Evolutionary conservation across 2,329 filamentous ascomycete species (phyloP), one percentile per base, ranked within the genome.

Genomic region (Alternaria rosae): DNA sequence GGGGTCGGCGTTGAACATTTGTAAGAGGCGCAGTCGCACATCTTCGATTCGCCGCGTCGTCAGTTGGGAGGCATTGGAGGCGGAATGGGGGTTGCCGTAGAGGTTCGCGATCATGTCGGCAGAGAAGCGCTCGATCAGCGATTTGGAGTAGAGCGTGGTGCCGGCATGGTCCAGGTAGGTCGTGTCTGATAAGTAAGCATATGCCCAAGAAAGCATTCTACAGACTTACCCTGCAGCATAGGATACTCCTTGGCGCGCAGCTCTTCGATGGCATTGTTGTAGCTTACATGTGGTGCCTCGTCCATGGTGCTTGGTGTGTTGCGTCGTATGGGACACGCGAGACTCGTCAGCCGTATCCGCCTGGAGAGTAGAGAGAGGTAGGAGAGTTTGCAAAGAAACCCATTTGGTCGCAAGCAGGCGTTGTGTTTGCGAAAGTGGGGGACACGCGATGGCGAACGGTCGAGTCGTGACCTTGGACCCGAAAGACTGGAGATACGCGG

Each of bases 121-220:
- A 9, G 92, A 88, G 79, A 97, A 97, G 23, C 82, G 84, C 67
- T 94, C 91, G 78, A 98, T 89, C 23, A 95, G 81, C 28, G 92
- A 93, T 77, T 91, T 94, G 43, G 93, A 84, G 75, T 91, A 92
- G 1, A 91, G 83, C 0, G 94, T 94, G n/a, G 92, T 92, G n/a
- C 93, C 94, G 0, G 93, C 93, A 90, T 98, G 94, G 72, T 98
- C 94, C 59, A 98, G 89, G 78, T 97, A 98, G 48, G 89, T 85
- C 10, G 88, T 88, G 54, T 86, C 92, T 94, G 9, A 26, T 13
- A 21, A 38, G 48, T 70, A 56, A 72, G 57, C 32, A 54, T 32
- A 21, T 15, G 28, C 28, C 17, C 12, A 12, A 2, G 12, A 54
- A 8, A 10, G 10, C 5, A 15, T 17, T 12, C 7, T 51, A n/a